These are phyloP conservation scores for Bipolaris zeicola DNA, from an alignment of 2,329 filamentous ascomycete species.

Conservation along the genomic window DNA sequence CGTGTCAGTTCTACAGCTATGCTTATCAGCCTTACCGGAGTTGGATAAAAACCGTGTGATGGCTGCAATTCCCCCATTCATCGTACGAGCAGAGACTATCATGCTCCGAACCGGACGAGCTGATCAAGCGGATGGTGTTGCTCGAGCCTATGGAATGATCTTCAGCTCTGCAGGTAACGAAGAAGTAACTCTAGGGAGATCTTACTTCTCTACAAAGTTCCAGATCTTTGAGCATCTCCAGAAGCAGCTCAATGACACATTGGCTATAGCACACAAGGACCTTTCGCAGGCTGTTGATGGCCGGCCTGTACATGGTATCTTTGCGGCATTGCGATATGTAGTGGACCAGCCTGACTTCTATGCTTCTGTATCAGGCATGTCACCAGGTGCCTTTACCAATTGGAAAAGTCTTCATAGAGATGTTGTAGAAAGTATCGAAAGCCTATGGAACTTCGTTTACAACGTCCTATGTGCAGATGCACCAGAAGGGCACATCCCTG, in stretches of 20 bases:
- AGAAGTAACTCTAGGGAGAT: slow-evolving; percentile 16
- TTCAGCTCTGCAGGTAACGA: slow-evolving; percentile 59
- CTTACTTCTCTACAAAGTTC: slow-evolving; percentile 38
- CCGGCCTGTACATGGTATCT: slow-evolving; percentile 54
- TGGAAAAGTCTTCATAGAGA: slow-evolving; percentile 57
- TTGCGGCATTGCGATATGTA: slow-evolving; percentile 56
- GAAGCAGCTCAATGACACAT: slow-evolving; percentile 66
- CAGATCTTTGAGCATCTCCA: slow-evolving; percentile 64
- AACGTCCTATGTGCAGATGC: slow-evolving; percentile 89
- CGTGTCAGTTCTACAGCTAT: slow-evolving; percentile 52
- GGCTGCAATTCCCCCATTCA: slow-evolving; percentile 29
- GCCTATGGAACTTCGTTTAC: slow-evolving; percentile 78
- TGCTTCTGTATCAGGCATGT: slow-evolving; percentile 14
- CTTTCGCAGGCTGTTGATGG: slow-evolving; percentile 64
- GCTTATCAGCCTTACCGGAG: slow-evolving; percentile 28
- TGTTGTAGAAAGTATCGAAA: slow-evolving; percentile 65
- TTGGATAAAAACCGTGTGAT: slow-evolving; percentile 18
- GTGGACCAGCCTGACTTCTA: slow-evolving; percentile 51
- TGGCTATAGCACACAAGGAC: slow-evolving; percentile 66
- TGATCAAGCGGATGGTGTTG: slow-evolving; percentile 90
- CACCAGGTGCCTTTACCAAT: slow-evolving; percentile 13
- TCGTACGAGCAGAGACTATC: slow-evolving; percentile 55
- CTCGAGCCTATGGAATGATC: slow-evolving; percentile 73
- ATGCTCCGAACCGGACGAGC: slow-evolving; percentile 78
- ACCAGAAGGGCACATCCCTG: slow-evolving; percentile 83